Evolutionary conservation across 495 filamentous ascomycete genomes (phyloP).

Genomic region (Annulohypoxylon maeteangense): DNA sequence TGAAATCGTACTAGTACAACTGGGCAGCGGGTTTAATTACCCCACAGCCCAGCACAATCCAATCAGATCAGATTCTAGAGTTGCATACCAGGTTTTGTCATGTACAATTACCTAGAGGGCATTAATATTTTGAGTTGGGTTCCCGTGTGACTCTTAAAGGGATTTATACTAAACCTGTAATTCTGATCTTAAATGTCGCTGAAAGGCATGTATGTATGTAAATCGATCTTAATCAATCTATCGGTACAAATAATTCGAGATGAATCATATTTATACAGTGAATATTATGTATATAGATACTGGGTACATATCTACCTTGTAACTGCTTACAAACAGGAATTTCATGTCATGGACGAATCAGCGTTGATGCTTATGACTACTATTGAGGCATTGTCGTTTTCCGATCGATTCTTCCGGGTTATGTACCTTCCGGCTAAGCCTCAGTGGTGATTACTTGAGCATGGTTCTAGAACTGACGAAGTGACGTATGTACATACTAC

Average conservation of each 20-base stretch:
- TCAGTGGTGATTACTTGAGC: slow-evolving; percentile 9
- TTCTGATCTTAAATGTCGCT: too few relatives aligned
- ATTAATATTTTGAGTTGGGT: not conserved
- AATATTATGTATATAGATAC: too few relatives aligned
- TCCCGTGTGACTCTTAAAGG: not conserved
- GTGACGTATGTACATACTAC: slow-evolving; percentile 37
- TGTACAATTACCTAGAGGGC: not conserved
- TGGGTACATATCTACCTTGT: too few relatives aligned
- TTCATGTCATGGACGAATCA: not conserved
- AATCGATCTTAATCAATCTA: not conserved
- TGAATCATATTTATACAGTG: not conserved
- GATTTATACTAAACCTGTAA: not conserved
- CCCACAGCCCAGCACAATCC: not conserved
- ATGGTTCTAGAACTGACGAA: slow-evolving; percentile 38
- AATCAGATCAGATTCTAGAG: slow-evolving; percentile 1
- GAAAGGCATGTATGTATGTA: too few relatives aligned
- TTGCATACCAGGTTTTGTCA: not conserved
- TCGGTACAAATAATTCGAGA: not conserved
- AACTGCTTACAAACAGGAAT: not conserved
- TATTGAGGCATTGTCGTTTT: not conserved
- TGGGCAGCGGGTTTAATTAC: not conserved
- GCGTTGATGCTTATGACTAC: not conserved
- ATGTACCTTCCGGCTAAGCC: slow-evolving; percentile 1
- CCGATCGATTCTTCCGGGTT: not conserved
- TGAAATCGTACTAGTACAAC: not conserved